phyloP scores from a whole-genome alignment of 768 basidiomycete genomes.

The Lentinus brumalis region DNA sequence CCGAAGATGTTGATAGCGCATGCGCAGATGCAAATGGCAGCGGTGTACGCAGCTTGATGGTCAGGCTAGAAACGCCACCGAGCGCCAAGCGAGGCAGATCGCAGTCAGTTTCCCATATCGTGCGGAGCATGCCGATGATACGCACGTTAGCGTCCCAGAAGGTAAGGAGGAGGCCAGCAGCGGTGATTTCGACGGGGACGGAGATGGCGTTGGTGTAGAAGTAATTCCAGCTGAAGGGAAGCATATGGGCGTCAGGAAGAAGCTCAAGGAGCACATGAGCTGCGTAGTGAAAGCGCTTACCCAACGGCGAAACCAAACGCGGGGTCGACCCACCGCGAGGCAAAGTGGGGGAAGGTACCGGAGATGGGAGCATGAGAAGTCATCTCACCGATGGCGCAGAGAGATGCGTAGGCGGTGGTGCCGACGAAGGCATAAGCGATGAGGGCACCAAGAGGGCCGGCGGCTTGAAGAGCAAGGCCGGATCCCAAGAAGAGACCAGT shows the following conservation, averaged over 20 bases:
- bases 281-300: slow-evolving; percentile 11
- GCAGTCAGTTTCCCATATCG: not conserved
- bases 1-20: slow-evolving; percentile 70
- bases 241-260: not conserved
- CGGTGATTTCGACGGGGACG: slow-evolving; percentile 74
- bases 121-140: slow-evolving; percentile 5
- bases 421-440: slow-evolving; percentile 66
- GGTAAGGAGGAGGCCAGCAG: slow-evolving; percentile 65
- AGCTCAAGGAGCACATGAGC: not conserved
- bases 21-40: slow-evolving; percentile 57
- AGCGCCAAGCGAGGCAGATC: not conserved
- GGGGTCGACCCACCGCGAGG: slow-evolving; percentile 40
- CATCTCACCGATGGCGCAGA: slow-evolving; percentile 77
- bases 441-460: slow-evolving; percentile 69
- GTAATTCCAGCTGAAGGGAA: slow-evolving; percentile 30
- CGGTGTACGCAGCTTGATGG: slow-evolving; percentile 59
- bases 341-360: slow-evolving; percentile 77
- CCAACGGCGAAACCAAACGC: slow-evolving; percentile 38
- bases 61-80: slow-evolving; percentile 33
- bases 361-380: slow-evolving; percentile 79
- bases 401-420: slow-evolving; percentile 64
- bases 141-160: slow-evolving; percentile 71
- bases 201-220: slow-evolving; percentile 53
- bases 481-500: slow-evolving; percentile 77
- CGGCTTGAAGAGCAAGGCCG: slow-evolving; percentile 56